These are phyloP conservation scores for Plantago major DNA, from an alignment of 257 asterid species.

Conservation along the genomic window DNA sequence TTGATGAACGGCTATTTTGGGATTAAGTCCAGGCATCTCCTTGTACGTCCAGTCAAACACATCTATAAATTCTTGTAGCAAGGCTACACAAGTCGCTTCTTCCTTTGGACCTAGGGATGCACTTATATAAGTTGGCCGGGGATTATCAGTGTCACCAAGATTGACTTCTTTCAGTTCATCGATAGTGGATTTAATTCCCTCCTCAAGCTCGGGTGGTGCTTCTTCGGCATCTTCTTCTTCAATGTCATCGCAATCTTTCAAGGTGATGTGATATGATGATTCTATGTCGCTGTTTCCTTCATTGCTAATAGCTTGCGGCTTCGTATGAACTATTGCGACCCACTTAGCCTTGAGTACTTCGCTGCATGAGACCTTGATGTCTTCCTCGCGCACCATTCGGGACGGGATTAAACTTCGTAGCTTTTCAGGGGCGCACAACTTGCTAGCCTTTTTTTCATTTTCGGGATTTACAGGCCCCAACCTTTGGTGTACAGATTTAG, in stretches of 20 bases:
- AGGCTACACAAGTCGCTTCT: neutral
- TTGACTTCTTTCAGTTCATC: neutral
- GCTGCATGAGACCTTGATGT: neutral
- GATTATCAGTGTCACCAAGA: neutral
- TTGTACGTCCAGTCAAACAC: neutral
- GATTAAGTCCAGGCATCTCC: neutral
- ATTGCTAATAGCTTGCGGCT: neutral
- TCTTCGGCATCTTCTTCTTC: neutral
- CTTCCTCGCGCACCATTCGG: neutral
- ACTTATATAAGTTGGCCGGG: neutral
- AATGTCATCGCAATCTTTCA: neutral
- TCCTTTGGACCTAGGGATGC: neutral
- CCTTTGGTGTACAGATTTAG: neutral
- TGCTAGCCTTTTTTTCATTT: neutral
- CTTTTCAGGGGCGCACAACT: no score
- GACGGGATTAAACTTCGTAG: neutral
- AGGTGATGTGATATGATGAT: neutral
- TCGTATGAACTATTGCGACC: neutral
- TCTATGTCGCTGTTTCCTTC: neutral
- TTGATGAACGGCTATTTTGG: neutral
- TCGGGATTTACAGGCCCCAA: neutral
- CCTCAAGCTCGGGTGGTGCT: neutral
- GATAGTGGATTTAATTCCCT: no score
- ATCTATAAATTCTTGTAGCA: neutral
- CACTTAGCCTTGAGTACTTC: neutral